Base-by-base conservation (phyloP, 2,329 filamentous ascomycete genomes). In the Alternaria novae-zelandiae region DNA sequence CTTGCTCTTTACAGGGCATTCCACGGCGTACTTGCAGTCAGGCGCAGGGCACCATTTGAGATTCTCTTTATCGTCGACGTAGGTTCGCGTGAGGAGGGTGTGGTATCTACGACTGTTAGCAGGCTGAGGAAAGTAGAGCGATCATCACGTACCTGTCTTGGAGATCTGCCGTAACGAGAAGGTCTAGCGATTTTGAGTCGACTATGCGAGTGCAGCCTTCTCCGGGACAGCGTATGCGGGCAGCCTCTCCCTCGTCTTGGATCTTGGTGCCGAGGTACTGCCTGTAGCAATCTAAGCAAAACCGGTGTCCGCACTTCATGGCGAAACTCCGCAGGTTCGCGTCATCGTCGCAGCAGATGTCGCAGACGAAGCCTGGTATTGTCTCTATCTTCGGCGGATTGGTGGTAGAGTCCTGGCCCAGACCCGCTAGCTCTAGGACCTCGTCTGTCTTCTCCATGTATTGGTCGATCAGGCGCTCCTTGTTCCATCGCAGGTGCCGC, bases 21-120 rank as follows among this genome's bases (percentile, higher is more conserved):
- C 92, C 50, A 99, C 84, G 12, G 95, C 96, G 75, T 96, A 98
- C 73, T 92, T 88, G 81, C 96, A 99, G 79, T 99, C 95, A n/a
- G 96, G 96, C 1, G 95, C 95, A 1, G 96, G 96, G 79, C 96
- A 99, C 96, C 96, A 99, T 79, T 97, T 97, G 64, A 98, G 88
- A 59, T 91, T 91, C 61, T 97, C 94, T 81, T 94, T 97, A 80
- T 99, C 95, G 80, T 99, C 96, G 64, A 99, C 96, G 75, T 97
- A 99, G 7, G 94, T 97, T 71, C 96, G 87, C 75, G 92, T 97
- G 32, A 99, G 89, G 15, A 99, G 86, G 71, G 92, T 89, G 68
- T 92, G 89, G 76, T 99, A 99, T 69, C 94, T 88, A 68, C 36
- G 63, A n/a, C 44, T 12, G 59, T 78, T 57, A 73, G 69, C 56